phyloP scores from a whole-genome alignment of 148 eudicot genomes.

The Rhododendron henanense region DNA sequence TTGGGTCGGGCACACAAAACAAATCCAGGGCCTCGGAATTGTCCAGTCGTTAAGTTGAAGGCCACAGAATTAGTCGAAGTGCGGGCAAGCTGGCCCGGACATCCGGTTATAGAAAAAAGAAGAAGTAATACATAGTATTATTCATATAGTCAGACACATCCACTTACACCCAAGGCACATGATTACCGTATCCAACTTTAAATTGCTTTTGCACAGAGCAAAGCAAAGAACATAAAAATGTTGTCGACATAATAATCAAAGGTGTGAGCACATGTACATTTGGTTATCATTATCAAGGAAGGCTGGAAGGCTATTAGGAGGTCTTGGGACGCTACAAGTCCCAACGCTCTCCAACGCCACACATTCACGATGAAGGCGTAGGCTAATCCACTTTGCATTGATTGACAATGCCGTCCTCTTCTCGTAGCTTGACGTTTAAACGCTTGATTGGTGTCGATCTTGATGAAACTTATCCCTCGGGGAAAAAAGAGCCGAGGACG shows the following conservation, averaged over 20 bases:
- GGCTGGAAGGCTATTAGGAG: neutral
- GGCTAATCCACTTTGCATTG: too few relatives aligned
- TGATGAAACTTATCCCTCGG: neutral
- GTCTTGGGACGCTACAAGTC: neutral
- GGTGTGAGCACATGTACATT: neutral
- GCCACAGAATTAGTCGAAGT: neutral
- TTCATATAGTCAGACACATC: neutral
- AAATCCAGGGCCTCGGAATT: neutral
- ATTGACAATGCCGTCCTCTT: too few relatives aligned
- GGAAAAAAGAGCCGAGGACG: neutral
- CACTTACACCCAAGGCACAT: neutral
- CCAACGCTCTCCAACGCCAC: neutral
- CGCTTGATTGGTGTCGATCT: too few relatives aligned
- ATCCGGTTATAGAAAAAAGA: neutral
- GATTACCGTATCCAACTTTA: neutral
- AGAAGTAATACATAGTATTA: too few relatives aligned
- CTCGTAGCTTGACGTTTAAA: too few relatives aligned
- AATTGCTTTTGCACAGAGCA: neutral
- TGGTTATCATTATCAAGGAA: neutral
- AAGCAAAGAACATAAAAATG: neutral
- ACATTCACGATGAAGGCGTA: neutral
- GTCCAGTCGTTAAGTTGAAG: neutral
- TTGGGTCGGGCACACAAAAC: neutral
- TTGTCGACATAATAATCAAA: neutral
- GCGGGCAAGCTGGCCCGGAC: too few relatives aligned